These are phyloP conservation scores for Stagonosporopsis vannaccii DNA, from an alignment of 2,329 filamentous ascomycete species.

Conservation along the genomic window DNA sequence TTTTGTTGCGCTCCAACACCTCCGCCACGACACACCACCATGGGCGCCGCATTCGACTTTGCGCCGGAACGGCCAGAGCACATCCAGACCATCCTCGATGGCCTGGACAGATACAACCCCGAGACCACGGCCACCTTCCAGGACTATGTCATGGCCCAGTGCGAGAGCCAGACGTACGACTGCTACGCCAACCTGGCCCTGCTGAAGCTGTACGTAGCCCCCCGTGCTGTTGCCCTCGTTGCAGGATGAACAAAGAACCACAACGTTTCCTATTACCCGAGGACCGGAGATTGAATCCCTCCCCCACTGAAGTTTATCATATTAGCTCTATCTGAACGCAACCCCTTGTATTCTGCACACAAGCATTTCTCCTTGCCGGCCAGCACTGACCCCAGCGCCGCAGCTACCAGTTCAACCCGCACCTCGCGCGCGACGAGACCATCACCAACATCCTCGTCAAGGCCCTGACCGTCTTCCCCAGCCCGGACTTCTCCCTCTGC, in stretches of 20 bases:
- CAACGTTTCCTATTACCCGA: conserved; percentile 99
- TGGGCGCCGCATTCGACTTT: conserved; percentile 75
- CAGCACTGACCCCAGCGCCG: conserved; percentile 24
- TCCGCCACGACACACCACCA: conserved; percentile 36
- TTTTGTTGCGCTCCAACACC: conserved; percentile 9
- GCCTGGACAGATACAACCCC: conserved; percentile 97
- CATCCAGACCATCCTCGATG: conserved; percentile 93
- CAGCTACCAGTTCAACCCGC: conserved; percentile 99
- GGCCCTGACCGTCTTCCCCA: conserved; percentile 95
- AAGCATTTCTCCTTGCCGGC: conserved; percentile 1
- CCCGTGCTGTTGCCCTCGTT: conserved; percentile 22
- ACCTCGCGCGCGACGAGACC: conserved; percentile 94
- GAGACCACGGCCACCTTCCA: conserved; percentile 94
- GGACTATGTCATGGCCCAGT: conserved; percentile 92
- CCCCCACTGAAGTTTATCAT: conserved; percentile 68
- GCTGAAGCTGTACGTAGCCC: conserved; percentile 85
- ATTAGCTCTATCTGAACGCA: conserved; percentile 78
- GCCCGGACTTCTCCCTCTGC: conserved; percentile 90
- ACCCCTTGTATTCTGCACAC: conserved; percentile 1
- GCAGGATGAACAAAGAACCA: conserved; percentile 75
- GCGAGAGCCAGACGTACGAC: conserved; percentile 92
- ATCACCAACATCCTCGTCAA: conserved; percentile 99
- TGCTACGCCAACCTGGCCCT: conserved; percentile 96
- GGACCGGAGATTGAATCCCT: conserved; percentile 65
- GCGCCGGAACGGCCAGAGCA: conserved; percentile 90